phyloP scores from a whole-genome alignment of 1,284 basidiomycete species.

The Ceratobasidium sp. region DNA sequence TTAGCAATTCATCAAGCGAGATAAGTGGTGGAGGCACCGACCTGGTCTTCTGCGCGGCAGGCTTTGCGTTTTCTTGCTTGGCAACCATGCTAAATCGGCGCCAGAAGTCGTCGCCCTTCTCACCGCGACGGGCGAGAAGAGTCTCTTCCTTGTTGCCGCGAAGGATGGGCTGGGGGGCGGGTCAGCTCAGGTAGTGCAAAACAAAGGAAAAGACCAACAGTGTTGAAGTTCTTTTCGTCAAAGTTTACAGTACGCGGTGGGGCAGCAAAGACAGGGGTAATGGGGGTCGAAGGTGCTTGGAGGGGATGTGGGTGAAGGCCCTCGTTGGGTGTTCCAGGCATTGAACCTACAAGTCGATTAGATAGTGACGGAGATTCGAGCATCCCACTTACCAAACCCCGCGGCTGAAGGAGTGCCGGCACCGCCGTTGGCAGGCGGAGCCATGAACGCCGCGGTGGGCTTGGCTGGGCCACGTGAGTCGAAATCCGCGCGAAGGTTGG shows the following conservation, averaged over 20 bases:
- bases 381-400: slow-evolving; percentile 26
- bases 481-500: slow-evolving; percentile 41
- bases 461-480: slow-evolving; percentile 20
- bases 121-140: slow-evolving; percentile 68
- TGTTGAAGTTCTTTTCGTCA: slow-evolving; percentile 52
- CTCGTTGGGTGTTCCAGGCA: slow-evolving; percentile 53
- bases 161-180: slow-evolving; percentile 62
- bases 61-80: slow-evolving; percentile 66
- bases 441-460: slow-evolving; percentile 41
- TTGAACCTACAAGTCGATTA: slow-evolving; percentile 53
- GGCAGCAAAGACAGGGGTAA: slow-evolving; percentile 79
- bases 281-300: slow-evolving; percentile 78
- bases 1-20: slow-evolving; percentile 44
- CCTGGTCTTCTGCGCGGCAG: slow-evolving; percentile 63
- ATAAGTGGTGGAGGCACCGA: slow-evolving; percentile 51
- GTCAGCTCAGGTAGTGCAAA: background rate
- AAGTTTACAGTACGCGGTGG: slow-evolving; percentile 64
- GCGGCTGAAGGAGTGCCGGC: slow-evolving; percentile 45
- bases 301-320: slow-evolving; percentile 72
- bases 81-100: slow-evolving; percentile 83
- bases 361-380: slow-evolving; percentile 53
- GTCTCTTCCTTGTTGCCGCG: slow-evolving; percentile 74
- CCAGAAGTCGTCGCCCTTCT: slow-evolving; percentile 85
- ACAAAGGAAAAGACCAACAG: slow-evolving; percentile 16
- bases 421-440: slow-evolving; percentile 36